phyloP scores from a whole-genome alignment of 176 grass and related monocot genomes.

The Ensete glaucum region DNA sequence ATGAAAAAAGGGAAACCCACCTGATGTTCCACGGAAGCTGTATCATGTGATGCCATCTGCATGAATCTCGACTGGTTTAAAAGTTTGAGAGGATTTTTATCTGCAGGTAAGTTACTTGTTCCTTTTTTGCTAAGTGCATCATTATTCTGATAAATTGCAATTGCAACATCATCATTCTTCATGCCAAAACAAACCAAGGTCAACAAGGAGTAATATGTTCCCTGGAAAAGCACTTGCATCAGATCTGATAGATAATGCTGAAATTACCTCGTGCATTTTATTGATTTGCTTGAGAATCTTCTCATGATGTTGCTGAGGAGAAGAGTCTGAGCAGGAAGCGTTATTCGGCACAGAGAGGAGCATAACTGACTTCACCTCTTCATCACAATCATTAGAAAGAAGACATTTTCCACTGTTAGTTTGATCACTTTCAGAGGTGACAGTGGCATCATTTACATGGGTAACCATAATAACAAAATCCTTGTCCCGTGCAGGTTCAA shows the following conservation, averaged over 20 bases:
- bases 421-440: background rate
- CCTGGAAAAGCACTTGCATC: background rate
- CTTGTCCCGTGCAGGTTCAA: background rate
- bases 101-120: background rate
- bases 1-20: background rate
- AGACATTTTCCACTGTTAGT: background rate
- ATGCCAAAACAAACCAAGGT: constrained; percentile 1
- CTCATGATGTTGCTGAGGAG: background rate
- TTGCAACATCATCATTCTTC: background rate
- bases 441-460: background rate
- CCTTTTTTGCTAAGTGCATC: background rate
- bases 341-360: background rate
- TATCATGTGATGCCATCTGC: background rate
- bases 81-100: background rate
- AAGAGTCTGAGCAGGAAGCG: background rate
- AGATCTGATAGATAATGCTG: background rate
- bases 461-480: background rate
- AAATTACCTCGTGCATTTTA: background rate
- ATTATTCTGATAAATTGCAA: background rate
- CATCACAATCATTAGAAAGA: background rate
- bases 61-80: background rate
- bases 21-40: background rate
- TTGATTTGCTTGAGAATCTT: background rate
- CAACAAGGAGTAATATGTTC: background rate
- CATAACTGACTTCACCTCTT: background rate